phyloP scores from a whole-genome alignment of 2,329 filamentous ascomycete species.

The Neurospora sp. region DNA sequence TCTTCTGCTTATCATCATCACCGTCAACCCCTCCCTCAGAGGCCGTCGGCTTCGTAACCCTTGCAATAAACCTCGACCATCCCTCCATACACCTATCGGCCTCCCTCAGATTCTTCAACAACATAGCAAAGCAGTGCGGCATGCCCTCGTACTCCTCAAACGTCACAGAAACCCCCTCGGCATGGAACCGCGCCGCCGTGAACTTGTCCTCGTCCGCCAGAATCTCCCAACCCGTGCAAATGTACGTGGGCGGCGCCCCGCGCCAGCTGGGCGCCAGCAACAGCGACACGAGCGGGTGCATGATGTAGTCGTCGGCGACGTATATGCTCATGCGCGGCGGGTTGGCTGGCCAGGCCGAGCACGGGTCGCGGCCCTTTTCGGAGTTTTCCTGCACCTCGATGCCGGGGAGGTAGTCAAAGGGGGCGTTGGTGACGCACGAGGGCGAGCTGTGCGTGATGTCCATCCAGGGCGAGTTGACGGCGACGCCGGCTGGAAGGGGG shows the following conservation, averaged over 20 bases:
- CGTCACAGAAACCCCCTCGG: constrained; percentile 49
- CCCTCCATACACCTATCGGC: constrained; percentile 42
- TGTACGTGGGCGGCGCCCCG: constrained; percentile 54
- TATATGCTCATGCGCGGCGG: constrained; percentile 47
- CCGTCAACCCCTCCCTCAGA: constrained; percentile 13
- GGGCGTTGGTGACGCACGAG: constrained; percentile 38
- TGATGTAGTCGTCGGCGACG: constrained; percentile 39
- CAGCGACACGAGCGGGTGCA: constrained; percentile 60
- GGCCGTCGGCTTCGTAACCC: constrained; percentile 20
- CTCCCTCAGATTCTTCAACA: constrained; percentile 38
- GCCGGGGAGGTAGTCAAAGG: constrained; percentile 55
- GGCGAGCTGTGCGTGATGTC: constrained; percentile 58
- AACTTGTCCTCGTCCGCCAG: constrained; percentile 57
- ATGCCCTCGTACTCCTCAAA: constrained; percentile 71
- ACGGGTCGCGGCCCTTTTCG: constrained; percentile 28
- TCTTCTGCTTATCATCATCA: neutral
- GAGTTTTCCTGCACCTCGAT: constrained; percentile 21
- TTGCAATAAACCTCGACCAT: constrained; percentile 46
- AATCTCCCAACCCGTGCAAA: constrained; percentile 62
- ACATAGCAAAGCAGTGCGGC: constrained; percentile 62
- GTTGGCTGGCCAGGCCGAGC: constrained; percentile 45
- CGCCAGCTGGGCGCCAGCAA: constrained; percentile 50
- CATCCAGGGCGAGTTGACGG: constrained; percentile 58
- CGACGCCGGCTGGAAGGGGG: constrained; percentile 56
- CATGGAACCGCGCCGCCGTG: constrained; percentile 44